Evolutionary conservation across 2,329 filamentous ascomycete genomes (phyloP).

Genomic region (Mycocentrospora acerina): DNA sequence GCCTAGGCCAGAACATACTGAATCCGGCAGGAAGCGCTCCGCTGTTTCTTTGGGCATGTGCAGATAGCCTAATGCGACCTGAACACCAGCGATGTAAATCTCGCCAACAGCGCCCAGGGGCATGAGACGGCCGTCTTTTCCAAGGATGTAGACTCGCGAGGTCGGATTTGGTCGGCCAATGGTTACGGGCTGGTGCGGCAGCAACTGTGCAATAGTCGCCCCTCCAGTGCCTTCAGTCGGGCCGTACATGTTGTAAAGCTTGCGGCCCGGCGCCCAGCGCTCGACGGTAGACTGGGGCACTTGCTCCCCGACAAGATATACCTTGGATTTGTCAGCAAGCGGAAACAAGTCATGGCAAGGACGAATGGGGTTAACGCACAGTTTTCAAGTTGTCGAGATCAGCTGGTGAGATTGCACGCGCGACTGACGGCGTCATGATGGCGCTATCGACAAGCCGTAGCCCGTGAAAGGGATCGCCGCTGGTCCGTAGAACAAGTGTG

Average conservation of each 20-base stretch:
- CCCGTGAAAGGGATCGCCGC: constrained; percentile 30
- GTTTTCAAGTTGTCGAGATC: constrained; percentile 35
- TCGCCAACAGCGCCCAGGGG: constrained; percentile 45
- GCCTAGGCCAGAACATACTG: constrained; percentile 11
- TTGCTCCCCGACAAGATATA: constrained; percentile 45
- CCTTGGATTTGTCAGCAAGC: background rate
- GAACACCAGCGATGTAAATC: constrained; percentile 48
- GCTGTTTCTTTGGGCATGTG: constrained; percentile 29
- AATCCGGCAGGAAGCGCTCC: constrained; percentile 36
- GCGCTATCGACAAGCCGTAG: constrained; percentile 32
- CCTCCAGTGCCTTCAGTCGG: constrained; percentile 47
- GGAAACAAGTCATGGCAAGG: too few species aligned
- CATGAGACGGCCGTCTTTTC: constrained; percentile 27
- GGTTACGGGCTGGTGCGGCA: constrained; percentile 29
- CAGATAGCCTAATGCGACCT: constrained; percentile 48
- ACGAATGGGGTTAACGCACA: too few species aligned
- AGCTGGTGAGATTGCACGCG: constrained; percentile 30
- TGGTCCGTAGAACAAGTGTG: constrained; percentile 38
- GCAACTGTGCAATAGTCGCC: constrained; percentile 38
- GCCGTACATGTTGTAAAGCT: constrained; percentile 49
- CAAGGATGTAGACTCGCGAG: constrained; percentile 47
- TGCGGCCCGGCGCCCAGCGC: constrained; percentile 31
- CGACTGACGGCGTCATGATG: constrained; percentile 46
- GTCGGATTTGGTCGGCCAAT: constrained; percentile 42
- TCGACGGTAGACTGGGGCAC: constrained; percentile 39